These are phyloP conservation scores for Xylaria sp. DNA, from an alignment of 2,329 filamentous ascomycete species.

Conservation along the genomic window DNA sequence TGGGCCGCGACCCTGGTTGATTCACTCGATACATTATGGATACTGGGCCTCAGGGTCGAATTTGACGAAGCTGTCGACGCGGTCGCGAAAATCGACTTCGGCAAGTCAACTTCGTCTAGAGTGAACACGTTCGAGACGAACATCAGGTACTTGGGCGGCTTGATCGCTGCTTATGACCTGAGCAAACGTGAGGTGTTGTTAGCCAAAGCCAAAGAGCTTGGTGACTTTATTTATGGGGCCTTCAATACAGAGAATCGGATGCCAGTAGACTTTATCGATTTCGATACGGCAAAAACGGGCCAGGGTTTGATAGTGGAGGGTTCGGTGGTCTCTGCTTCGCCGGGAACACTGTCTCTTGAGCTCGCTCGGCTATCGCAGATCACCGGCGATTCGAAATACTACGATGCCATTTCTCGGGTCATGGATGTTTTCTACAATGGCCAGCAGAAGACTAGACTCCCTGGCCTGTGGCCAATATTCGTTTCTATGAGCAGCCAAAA, in stretches of 20 bases:
- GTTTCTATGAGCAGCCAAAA: slow-evolving; percentile 69
- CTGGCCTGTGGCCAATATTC: slow-evolving; percentile 77
- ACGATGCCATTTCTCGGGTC: slow-evolving; percentile 75
- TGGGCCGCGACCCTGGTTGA: slow-evolving; percentile 66
- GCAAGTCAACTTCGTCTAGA: slow-evolving; percentile 49
- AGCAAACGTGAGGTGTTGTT: slow-evolving; percentile 55
- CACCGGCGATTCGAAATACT: slow-evolving; percentile 78
- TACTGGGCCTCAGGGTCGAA: slow-evolving; percentile 62
- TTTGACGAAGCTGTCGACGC: slow-evolving; percentile 61
- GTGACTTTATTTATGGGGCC: slow-evolving; percentile 58
- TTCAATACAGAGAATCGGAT: slow-evolving; percentile 60
- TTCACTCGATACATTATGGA: slow-evolving; percentile 62
- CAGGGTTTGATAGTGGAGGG: slow-evolving; percentile 50
- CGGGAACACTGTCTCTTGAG: slow-evolving; percentile 76
- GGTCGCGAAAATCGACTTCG: slow-evolving; percentile 60
- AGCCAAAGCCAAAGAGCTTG: slow-evolving; percentile 58
- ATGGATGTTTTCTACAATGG: slow-evolving; percentile 73
- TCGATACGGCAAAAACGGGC: slow-evolving; percentile 53
- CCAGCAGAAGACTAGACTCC: slow-evolving; percentile 74
- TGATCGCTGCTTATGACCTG: slow-evolving; percentile 56
- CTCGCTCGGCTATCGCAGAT: slow-evolving; percentile 79
- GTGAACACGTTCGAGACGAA: slow-evolving; percentile 60
- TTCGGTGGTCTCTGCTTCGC: slow-evolving; percentile 57
- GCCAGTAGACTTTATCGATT: slow-evolving; percentile 62
- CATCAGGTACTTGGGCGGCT: slow-evolving; percentile 58